Conservation (phyloP, 441 rosid species). For the Populus hybrid region DNA sequence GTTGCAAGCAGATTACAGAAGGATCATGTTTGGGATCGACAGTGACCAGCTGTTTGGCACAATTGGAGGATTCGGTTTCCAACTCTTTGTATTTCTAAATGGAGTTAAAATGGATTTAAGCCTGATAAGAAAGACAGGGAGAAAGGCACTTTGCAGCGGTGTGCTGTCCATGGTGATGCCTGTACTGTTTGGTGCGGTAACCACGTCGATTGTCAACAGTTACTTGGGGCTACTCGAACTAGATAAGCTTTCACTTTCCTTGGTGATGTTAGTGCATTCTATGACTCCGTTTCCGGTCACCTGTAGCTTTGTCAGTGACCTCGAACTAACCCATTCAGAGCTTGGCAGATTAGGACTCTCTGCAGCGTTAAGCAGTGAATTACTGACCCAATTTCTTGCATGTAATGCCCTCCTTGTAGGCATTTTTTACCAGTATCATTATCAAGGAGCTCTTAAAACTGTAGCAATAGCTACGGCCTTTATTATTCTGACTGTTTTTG, state of each 20-base stretch:
- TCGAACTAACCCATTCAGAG: constrained; percentile 55
- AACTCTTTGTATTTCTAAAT: background rate
- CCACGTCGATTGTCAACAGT: background rate
- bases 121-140: background rate
- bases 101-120: background rate
- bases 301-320: constrained; percentile 44
- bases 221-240: background rate
- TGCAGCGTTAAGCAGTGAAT: constrained; percentile 28
- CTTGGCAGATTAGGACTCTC: constrained; percentile 54
- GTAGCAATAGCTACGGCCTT: background rate
- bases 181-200: background rate
- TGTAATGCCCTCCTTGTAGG: background rate
- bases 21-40: background rate
- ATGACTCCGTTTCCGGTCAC: constrained; percentile 43
- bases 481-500: background rate
- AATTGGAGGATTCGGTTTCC: background rate
- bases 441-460: background rate
- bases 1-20: background rate
- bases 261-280: constrained; percentile 17
- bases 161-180: constrained; percentile 34
- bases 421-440: background rate
- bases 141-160: constrained; percentile 20
- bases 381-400: background rate
- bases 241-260: background rate
- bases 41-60: background rate